phyloP scores from a whole-genome alignment of 2,329 filamentous ascomycete genomes.

The Cercospora sp. region DNA sequence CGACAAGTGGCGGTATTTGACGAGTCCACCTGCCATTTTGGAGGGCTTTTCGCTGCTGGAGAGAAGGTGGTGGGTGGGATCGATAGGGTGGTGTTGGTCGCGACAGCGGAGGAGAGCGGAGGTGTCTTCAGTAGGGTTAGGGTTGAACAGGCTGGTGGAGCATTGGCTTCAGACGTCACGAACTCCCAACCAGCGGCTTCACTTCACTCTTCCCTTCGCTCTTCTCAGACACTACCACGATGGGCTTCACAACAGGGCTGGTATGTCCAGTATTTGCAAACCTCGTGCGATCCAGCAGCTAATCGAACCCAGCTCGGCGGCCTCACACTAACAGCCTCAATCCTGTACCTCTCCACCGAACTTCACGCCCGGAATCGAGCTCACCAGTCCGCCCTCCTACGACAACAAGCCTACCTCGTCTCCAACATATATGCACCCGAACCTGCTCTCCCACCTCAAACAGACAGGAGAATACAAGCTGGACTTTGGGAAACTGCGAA shows the following conservation, averaged over 20 bases:
- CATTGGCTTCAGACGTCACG: conserved; percentile 1
- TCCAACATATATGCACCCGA: conserved; percentile 48
- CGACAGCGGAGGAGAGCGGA: conserved; percentile 8
- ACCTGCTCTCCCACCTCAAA: conserved; percentile 43
- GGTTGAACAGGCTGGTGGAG: not conserved
- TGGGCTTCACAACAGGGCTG: conserved; percentile 55
- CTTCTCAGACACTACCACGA: not conserved
- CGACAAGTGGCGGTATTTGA: conserved; percentile 86
- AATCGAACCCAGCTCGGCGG: conserved; percentile 47
- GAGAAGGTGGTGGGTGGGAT: not conserved
- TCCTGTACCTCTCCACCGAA: conserved; percentile 43
- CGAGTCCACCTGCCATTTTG: conserved; percentile 78
- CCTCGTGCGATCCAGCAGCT: not conserved
- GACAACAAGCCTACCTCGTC: conserved; percentile 49
- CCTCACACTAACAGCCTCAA: conserved; percentile 52
- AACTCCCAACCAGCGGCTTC: conserved; percentile 1
- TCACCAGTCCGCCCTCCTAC: conserved; percentile 49
- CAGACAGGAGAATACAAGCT: conserved; percentile 42
- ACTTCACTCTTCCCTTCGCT: not conserved
- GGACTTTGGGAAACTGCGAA: conserved; percentile 51
- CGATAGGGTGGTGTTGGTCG: conserved; percentile 2
- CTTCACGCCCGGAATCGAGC: conserved; percentile 51
- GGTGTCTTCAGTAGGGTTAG: conserved; percentile 5
- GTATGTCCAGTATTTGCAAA: conserved; percentile 38
- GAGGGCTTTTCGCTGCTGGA: not conserved